phyloP scores from a whole-genome alignment of 202 grass and related monocot species.

The Elaeis oleifera region DNA sequence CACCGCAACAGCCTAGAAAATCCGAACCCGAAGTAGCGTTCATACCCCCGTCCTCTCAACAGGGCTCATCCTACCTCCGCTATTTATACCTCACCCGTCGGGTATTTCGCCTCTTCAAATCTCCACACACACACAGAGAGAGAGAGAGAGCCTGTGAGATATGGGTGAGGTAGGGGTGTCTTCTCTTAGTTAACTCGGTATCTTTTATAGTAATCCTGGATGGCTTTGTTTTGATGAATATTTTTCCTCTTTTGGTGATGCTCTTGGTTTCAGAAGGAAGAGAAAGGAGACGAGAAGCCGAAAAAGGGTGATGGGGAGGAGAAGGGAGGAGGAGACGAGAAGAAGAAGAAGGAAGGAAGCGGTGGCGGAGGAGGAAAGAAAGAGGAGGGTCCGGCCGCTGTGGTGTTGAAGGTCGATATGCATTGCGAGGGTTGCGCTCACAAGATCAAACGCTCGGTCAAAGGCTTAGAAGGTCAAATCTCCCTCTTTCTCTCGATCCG shows the following conservation, averaged over 20 bases:
- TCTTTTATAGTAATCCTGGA: too few species aligned
- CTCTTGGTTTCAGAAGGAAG: conserved; percentile 36
- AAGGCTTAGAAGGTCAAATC: conserved; percentile 37
- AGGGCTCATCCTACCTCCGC: too few species aligned
- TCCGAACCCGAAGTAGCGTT: too few species aligned
- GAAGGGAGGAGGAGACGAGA: conserved; percentile 19
- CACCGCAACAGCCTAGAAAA: too few species aligned
- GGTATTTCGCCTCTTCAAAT: too few species aligned
- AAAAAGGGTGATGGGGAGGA: conserved; percentile 8
- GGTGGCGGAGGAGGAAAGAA: conserved; percentile 1
- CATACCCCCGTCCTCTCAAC: too few species aligned
- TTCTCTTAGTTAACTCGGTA: too few species aligned
- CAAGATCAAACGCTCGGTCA: conserved; percentile 63
- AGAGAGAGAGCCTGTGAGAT: too few species aligned
- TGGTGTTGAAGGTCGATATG: conserved; percentile 66
- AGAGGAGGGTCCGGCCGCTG: conserved; percentile 21
- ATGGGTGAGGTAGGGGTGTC: too few species aligned
- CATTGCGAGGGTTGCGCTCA: conserved; percentile 92
- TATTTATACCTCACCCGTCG: too few species aligned
- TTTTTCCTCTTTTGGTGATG: neutral
- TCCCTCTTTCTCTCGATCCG: neutral
- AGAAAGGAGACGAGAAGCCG: conserved; percentile 23
- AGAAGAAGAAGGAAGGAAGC: conserved; percentile 1
- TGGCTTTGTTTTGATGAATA: too few species aligned
- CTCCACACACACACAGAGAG: too few species aligned